A percentile compares a stretch with the other conserved stretches of the same genome.
Evolutionary conservation across 306 rosid genomes (phyloP).

Genomic region (Sicyos baderoa): DNA sequence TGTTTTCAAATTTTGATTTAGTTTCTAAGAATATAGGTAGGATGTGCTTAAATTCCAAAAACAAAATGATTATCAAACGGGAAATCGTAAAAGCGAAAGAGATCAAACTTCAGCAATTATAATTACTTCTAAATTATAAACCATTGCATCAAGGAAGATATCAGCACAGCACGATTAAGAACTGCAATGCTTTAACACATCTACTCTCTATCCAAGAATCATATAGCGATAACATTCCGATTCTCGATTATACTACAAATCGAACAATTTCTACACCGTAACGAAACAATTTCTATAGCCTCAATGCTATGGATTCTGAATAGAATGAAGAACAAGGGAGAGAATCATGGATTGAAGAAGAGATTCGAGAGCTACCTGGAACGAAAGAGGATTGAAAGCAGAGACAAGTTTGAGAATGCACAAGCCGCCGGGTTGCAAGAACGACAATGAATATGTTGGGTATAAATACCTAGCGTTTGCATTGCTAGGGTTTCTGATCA

Average conservation of each 20-base stretch:
- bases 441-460: background rate
- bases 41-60: no score
- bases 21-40: no score
- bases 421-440: background rate
- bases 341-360: background rate
- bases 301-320: background rate
- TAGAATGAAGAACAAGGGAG: background rate
- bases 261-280: background rate
- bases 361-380: background rate
- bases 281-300: background rate
- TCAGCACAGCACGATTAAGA: background rate
- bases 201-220: background rate
- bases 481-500: constrained; percentile 7
- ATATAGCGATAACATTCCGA: background rate
- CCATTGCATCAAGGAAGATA: background rate
- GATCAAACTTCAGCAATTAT: background rate
- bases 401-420: background rate
- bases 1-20: no score
- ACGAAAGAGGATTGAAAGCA: background rate
- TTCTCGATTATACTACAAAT: background rate
- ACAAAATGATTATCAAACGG: no score
- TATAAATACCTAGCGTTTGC: background rate
- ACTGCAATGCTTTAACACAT: background rate
- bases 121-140: background rate
- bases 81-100: background rate